Percentiles rank a stretch among this genome's conserved stretches.
These are phyloP conservation scores for Magnaporthales sp. DNA, from an alignment of 2,329 filamentous ascomycete species.

Conservation along the genomic window DNA sequence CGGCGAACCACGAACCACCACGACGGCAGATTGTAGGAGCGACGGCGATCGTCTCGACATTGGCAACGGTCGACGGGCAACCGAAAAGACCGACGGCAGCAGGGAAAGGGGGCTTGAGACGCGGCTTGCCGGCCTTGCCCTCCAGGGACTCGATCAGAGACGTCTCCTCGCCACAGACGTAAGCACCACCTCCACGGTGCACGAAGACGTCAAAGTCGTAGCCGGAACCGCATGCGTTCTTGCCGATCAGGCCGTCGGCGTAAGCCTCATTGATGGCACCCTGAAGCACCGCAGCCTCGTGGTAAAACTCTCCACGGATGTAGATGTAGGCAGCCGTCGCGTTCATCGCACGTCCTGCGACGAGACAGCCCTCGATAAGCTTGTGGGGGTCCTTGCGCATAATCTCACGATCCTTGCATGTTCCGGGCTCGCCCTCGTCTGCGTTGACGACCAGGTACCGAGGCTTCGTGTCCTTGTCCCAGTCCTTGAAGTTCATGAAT, in stretches of 20 bases:
- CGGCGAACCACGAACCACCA: conserved; percentile 85
- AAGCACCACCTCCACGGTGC: conserved; percentile 94
- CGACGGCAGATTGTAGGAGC: conserved; percentile 92
- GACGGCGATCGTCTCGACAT: conserved; percentile 94
- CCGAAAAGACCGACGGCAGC: conserved; percentile 96
- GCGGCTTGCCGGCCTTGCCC: conserved; percentile 97
- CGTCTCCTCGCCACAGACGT: conserved; percentile 97
- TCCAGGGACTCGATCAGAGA: conserved; percentile 97
- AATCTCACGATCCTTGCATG: conserved; percentile 98
- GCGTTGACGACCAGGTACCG: conserved; percentile 97
- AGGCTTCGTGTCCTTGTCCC: conserved; percentile 95
- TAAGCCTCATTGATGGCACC: conserved; percentile 97
- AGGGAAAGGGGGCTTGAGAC: conserved; percentile 97
- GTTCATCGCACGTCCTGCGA: conserved; percentile 97
- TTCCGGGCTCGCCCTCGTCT: conserved; percentile 96
- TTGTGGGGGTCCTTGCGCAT: conserved; percentile 99
- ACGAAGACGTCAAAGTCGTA: conserved; percentile 98
- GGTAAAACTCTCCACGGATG: conserved; percentile 96
- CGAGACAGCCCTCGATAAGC: conserved; percentile 92
- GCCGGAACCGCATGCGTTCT: conserved; percentile 93
- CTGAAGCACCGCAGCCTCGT: conserved; percentile 90
- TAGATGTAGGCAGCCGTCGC: conserved; percentile 98
- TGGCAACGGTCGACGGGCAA: conserved; percentile 95
- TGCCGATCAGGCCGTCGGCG: conserved; percentile 86
- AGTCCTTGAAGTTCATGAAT: conserved; percentile 99